phyloP scores from a whole-genome alignment of 495 filamentous ascomycete species.

The Aspergillus olivimuriae region DNA sequence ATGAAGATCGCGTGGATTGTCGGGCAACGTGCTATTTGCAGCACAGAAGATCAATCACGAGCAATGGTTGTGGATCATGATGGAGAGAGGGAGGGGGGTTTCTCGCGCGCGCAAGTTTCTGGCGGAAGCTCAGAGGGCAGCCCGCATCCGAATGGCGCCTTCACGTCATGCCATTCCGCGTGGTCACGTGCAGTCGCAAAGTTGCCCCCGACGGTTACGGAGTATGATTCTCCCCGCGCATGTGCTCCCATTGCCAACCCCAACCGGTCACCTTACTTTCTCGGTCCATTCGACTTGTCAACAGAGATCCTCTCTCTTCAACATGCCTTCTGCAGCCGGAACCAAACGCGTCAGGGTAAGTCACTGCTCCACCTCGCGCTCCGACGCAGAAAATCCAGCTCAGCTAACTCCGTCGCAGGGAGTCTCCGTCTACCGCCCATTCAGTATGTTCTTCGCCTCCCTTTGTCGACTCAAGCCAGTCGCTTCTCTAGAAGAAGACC shows the following conservation, averaged over 20 bases:
- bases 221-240: not conserved
- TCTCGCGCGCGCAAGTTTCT: conserved; percentile 2
- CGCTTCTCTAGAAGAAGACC: not conserved
- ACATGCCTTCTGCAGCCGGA: conserved; percentile 50
- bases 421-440: conserved; percentile 68
- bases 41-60: conserved; percentile 1
- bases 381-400: conserved; percentile 6
- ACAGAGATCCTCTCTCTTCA: not conserved
- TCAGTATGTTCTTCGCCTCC: conserved; percentile 36
- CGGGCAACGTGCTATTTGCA: too few species aligned
- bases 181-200: conserved; percentile 6
- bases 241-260: too few species aligned
- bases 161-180: conserved; percentile 10
- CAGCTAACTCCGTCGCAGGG: conserved; percentile 42
- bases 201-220: not conserved
- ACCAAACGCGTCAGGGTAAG: conserved; percentile 54
- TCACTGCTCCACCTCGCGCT: not conserved
- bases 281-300: too few species aligned
- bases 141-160: conserved; percentile 10
- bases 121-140: conserved; percentile 9
- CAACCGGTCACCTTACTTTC: too few species aligned
- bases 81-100: not conserved
- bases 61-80: not conserved
- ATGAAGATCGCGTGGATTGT: not conserved
- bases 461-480: too few species aligned